These are phyloP conservation scores for Metschnikowia chrysomelidarum DNA, from an alignment of 805 yeast species.

Conservation along the genomic window DNA sequence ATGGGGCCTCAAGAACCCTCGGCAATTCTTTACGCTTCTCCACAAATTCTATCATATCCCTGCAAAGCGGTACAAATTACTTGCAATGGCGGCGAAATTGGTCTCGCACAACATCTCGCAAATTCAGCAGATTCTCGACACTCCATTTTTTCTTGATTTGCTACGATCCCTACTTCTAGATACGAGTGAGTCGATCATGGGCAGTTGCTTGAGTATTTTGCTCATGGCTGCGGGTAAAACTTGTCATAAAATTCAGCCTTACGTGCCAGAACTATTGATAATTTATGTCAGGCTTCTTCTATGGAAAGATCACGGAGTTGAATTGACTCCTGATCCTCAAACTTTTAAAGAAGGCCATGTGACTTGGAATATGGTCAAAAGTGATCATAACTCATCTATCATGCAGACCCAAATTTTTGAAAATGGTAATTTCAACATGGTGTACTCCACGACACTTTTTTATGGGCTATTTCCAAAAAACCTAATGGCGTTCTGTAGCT, in stretches of 20 bases:
- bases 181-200: slow-evolving; percentile 37
- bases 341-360: background rate
- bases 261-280: slow-evolving; percentile 42
- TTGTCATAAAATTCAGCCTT: slow-evolving; percentile 28
- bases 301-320: slow-evolving; percentile 9
- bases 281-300: slow-evolving; percentile 40
- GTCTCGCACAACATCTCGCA: slow-evolving; percentile 28
- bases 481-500: slow-evolving; percentile 40
- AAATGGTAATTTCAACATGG: slow-evolving; percentile 24
- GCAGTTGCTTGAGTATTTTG: slow-evolving; percentile 31
- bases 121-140: slow-evolving; percentile 29
- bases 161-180: slow-evolving; percentile 43
- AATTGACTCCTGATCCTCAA: background rate
- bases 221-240: slow-evolving; percentile 44
- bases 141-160: slow-evolving; percentile 37
- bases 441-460: slow-evolving; percentile 44
- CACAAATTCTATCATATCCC: slow-evolving; percentile 34
- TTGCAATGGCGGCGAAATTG: slow-evolving; percentile 37
- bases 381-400: slow-evolving; percentile 12
- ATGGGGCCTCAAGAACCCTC: slow-evolving; percentile 42
- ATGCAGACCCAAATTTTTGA: slow-evolving; percentile 18
- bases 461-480: slow-evolving; percentile 60
- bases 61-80: slow-evolving; percentile 34
- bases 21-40: slow-evolving; percentile 34
- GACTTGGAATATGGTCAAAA: slow-evolving; percentile 21